A percentile compares a stretch with the other conserved stretches of the same genome.
These are phyloP conservation scores for Fraxinus dipetala DNA, from an alignment of 305 asterid species.

Conservation along the genomic window DNA sequence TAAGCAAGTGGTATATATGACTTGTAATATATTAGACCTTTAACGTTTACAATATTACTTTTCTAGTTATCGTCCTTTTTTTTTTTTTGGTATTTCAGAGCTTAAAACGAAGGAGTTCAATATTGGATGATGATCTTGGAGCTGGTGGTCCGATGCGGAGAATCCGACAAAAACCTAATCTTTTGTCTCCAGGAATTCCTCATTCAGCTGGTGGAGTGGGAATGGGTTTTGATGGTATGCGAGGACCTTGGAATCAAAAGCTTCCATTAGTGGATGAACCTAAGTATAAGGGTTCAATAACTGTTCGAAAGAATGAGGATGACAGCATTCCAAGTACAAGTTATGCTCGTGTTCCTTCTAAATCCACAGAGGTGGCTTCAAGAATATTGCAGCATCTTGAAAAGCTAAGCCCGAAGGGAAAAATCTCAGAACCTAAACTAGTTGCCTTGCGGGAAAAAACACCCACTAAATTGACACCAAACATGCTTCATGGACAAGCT, in stretches of 20 bases:
- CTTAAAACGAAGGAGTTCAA: slow-evolving; percentile 72
- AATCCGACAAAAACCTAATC: slow-evolving; percentile 66
- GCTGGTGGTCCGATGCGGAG: slow-evolving; percentile 79
- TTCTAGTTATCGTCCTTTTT: not conserved
- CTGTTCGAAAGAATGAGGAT: slow-evolving; percentile 38
- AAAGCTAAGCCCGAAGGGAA: slow-evolving; percentile 57
- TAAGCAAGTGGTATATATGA: slow-evolving; percentile 42
- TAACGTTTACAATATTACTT: slow-evolving; percentile 17
- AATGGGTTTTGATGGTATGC: slow-evolving; percentile 37
- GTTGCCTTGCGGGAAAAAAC: slow-evolving; percentile 43
- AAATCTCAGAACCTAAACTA: slow-evolving; percentile 54
- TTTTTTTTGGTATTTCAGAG: slow-evolving; percentile 39
- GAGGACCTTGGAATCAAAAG: slow-evolving; percentile 33
- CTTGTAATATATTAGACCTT: slow-evolving; percentile 4
- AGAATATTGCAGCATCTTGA: slow-evolving; percentile 81
- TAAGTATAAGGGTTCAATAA: slow-evolving; percentile 29
- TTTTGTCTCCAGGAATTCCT: slow-evolving; percentile 38
- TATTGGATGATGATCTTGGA: slow-evolving; percentile 69
- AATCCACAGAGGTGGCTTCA: slow-evolving; percentile 73
- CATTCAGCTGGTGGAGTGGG: slow-evolving; percentile 36
- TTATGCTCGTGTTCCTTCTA: slow-evolving; percentile 51
- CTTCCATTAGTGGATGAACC: slow-evolving; percentile 36
- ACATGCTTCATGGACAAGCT: slow-evolving; percentile 60
- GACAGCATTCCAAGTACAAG: slow-evolving; percentile 47
- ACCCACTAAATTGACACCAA: slow-evolving; percentile 45